phyloP scores from a whole-genome alignment of 2,329 filamentous ascomycete species.

The Aspergillus sp. region DNA sequence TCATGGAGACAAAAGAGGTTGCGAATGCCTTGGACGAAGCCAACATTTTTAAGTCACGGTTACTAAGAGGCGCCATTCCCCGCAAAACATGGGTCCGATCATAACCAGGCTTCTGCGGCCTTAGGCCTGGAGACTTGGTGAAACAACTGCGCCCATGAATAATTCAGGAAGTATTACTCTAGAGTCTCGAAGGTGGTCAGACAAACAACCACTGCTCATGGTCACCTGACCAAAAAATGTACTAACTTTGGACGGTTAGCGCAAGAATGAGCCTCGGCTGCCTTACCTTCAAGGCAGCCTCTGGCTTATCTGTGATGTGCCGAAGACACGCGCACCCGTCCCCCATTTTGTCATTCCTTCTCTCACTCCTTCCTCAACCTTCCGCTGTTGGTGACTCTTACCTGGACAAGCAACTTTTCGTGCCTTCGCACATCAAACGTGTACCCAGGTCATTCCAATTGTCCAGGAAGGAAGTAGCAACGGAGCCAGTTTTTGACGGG shows the following conservation, averaged over 20 bases:
- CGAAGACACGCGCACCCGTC: neutral
- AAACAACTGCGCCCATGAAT: neutral
- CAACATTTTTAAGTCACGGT: neutral
- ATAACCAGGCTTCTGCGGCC: neutral
- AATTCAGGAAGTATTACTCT: neutral
- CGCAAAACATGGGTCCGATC: neutral
- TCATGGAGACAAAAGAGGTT: neutral
- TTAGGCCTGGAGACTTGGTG: no score
- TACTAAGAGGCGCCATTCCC: neutral
- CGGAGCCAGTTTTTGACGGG: neutral
- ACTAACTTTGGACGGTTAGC: conserved; percentile 1
- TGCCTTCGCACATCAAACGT: neutral
- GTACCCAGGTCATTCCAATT: neutral
- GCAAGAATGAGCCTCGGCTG: neutral
- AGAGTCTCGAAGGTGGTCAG: no score
- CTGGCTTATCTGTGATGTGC: neutral
- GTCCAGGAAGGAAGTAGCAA: neutral
- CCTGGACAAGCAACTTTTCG: neutral
- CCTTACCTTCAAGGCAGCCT: conserved; percentile 2
- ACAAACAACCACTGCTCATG: neutral
- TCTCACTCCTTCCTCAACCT: neutral
- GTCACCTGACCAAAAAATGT: neutral
- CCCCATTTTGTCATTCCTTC: neutral
- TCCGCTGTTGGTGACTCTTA: neutral
- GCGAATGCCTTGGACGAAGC: no score